phyloP scores from a whole-genome alignment of 2,329 filamentous ascomycete species.

The Aspergillus unguis region DNA sequence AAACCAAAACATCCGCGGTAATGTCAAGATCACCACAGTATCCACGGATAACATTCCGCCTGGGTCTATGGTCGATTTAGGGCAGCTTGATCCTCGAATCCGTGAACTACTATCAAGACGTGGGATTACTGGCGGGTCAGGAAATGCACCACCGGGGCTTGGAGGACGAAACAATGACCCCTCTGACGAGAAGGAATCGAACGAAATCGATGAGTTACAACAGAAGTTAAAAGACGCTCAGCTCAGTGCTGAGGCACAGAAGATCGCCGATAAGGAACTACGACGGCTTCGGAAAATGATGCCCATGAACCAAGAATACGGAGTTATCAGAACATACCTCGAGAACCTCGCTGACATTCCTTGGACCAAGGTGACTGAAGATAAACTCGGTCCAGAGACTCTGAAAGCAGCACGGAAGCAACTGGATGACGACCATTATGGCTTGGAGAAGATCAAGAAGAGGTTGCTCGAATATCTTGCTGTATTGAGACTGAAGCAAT shows the following conservation, averaged over 20 bases:
- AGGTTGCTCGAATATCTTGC: slow-evolving; percentile 90
- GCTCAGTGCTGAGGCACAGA: slow-evolving; percentile 78
- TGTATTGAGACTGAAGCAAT: slow-evolving; percentile 91
- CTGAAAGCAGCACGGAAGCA: slow-evolving; percentile 78
- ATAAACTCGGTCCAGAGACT: slow-evolving; percentile 78
- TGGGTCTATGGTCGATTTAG: slow-evolving; percentile 56
- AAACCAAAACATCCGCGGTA: slow-evolving; percentile 78
- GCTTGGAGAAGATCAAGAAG: slow-evolving; percentile 96
- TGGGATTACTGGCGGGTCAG: slow-evolving; percentile 44
- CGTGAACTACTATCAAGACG: slow-evolving; percentile 43
- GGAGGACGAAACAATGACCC: slow-evolving; percentile 49
- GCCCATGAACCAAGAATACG: slow-evolving; percentile 91
- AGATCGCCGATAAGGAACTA: slow-evolving; percentile 86
- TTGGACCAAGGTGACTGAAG: slow-evolving; percentile 80
- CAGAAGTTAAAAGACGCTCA: slow-evolving; percentile 80
- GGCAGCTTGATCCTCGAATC: slow-evolving; percentile 48
- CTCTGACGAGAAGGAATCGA: slow-evolving; percentile 73
- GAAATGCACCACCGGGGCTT: slow-evolving; percentile 40
- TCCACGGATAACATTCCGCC: slow-evolving; percentile 64
- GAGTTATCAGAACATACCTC: slow-evolving; percentile 87
- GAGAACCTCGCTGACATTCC: slow-evolving; percentile 93
- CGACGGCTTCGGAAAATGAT: slow-evolving; percentile 92
- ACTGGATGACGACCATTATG: slow-evolving; percentile 93
- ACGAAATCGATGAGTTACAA: slow-evolving; percentile 87
- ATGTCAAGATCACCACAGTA: slow-evolving; percentile 78